These are phyloP conservation scores for Tilletia setariae DNA, from an alignment of 1,284 basidiomycete genomes.

Conservation along the genomic window DNA sequence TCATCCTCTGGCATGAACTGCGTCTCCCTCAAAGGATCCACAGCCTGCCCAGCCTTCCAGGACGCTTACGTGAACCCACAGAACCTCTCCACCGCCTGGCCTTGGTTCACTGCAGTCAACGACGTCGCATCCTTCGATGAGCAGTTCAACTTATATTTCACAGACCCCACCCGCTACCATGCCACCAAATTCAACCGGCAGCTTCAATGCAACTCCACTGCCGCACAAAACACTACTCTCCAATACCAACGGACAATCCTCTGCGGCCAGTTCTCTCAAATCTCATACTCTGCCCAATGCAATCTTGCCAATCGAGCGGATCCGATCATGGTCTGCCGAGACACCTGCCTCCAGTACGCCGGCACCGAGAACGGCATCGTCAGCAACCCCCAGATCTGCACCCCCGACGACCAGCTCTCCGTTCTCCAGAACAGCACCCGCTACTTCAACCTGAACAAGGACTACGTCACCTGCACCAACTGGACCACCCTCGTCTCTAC, in stretches of 20 bases:
- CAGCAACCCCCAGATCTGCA: conserved; percentile 42
- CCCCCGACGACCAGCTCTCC: conserved; percentile 37
- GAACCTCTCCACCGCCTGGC: conserved; percentile 54
- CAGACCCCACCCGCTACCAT: conserved; percentile 51
- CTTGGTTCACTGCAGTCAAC: conserved; percentile 52
- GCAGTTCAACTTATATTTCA: conserved; percentile 55
- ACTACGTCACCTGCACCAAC: conserved; percentile 53
- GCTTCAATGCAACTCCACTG: conserved; percentile 42
- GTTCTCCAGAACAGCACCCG: conserved; percentile 39
- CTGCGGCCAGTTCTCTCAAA: conserved; percentile 46
- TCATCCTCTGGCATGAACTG: conserved; percentile 17
- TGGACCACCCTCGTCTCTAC: conserved; percentile 56
- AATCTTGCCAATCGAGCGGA: conserved; percentile 30
- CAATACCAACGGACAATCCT: conserved; percentile 47
- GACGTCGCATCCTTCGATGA: conserved; percentile 56
- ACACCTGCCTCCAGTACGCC: conserved; percentile 42
- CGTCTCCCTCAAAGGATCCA: conserved; percentile 36
- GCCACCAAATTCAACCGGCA: conserved; percentile 33
- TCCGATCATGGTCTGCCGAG: conserved; percentile 46
- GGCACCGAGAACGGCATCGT: conserved; percentile 38
- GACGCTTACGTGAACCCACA: conserved; percentile 49
- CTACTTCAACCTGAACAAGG: conserved; percentile 50
- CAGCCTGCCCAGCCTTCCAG: conserved; percentile 44
- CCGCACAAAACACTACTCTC: conserved; percentile 36
- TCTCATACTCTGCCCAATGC: conserved; percentile 40